Base-by-base conservation (phyloP, 1,139 yeast genomes). In the Debaryomyces subglobosus region DNA sequence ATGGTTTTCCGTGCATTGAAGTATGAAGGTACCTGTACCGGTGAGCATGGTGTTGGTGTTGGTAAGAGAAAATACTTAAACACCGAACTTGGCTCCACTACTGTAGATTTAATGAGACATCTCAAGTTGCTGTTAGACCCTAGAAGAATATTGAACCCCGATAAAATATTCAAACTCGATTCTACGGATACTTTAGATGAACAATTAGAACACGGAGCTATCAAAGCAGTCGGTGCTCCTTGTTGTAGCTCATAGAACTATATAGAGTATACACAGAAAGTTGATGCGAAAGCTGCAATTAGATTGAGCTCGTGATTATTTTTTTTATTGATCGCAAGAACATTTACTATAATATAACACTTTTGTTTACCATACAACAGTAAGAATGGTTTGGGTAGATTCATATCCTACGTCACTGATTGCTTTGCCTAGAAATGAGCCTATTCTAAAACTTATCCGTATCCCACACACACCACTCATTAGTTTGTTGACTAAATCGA, bases 41-140 rank as follows among this genome's bases (percentile, higher is more conserved):
- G 80, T 15, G 80, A 75, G 52, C 80, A 75, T 53, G 80, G 80
- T 1, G 79, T 75, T 5, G 80, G 79, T 1, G 68, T 75, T 2
- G 80, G 80, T 2, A 75, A 75, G 49, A 53, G 80, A 45, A 63
- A 62, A 49, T 75, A 72, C 49, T 60, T 75, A 46, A 65, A 63
- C 12, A 47, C 51, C 12, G 80, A 75, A 52, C 60, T 74, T 40
- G 79, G 80, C 1, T 61, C 49, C 13, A 52, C 59, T 2, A 63
- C 77, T 0, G 69, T 75, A 29, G 78, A 74, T 50, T 60, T 74
- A 50, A 75, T 75, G 80, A 66, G 80, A 49, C 73, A 70, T 38
- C 58, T 74, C 46, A 74, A 74, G 56, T 54, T 65, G 30, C 65
- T 71, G 48, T 58, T 74, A 52, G 79, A 74, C 49, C 78, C 78